Base-by-base conservation (phyloP, 345 rosid species). In the Gynandropsis gynandra region DNA sequence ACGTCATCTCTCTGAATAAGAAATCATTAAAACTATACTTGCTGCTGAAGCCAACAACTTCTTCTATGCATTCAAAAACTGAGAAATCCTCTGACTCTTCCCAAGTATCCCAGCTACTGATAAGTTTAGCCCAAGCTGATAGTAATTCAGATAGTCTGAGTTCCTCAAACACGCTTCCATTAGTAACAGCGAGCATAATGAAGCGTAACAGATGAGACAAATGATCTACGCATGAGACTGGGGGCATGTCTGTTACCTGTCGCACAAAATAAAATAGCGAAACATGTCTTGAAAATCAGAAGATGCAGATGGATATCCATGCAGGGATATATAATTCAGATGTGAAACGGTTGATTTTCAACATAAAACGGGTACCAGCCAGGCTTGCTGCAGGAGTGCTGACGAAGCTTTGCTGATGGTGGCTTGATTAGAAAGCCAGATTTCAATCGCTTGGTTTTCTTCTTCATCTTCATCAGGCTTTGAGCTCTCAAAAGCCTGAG, bases 81-180 rank as follows among this genome's bases (percentile, higher is more conserved):
- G 85, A 72, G 36, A 78, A 72, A 63, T 87, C 94, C 74, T 83
- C 94, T 4, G 87, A 76, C 77, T 87, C 96, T 69, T 83, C 94
- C 96, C 96, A 87, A 39, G 82, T 77, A 78, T 78, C 71, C 89
- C 94, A 83, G 43, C 75, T 85, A 49, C 82, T 79, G 68, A 87
- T 78, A 56, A 83, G 61, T 74, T 75, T 76, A 52, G 94, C 76
- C 96, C 96, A 87, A 60, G 68, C 78, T 50, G 67, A 52, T 37
- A 87, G 64, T 54, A 87, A 52, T 50, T 87, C 85, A 19, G 77
- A 55, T 42, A 83, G 50, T 63, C 75, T 81, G 62, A 83, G 79
- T 58, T 81, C 80, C 59, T 27, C 32, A 47, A 74, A 60, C 16
- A 39, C 67, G 54, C 67, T 57, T 64, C 50, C 62, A 52, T 57